Evolutionary conservation across 2,329 filamentous ascomycete genomes (phyloP), one percentile per base, ranked within the genome.

Genomic region (Aspergillus ruber): DNA sequence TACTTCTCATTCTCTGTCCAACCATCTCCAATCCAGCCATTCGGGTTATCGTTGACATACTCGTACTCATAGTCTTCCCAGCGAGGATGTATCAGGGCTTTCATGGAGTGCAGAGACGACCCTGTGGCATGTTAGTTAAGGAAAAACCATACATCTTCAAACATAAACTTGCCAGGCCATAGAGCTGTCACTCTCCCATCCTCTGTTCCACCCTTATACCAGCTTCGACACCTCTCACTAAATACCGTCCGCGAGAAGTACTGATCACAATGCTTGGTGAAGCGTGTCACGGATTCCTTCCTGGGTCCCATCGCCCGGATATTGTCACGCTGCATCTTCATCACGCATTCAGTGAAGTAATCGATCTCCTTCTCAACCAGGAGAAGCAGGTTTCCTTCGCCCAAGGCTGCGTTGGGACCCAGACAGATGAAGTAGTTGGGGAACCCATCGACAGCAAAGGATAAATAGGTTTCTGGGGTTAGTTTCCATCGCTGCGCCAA

Each of bases 51-150:
- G 29, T 63, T 59, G n/a, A 63, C 48, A 49, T 71, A 70, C 36
- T 62, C 56, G 46, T 70, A 68, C 25, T 63, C 56, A 45, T 59
- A 70, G 49, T 70, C 67, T 43, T 71, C 68, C 67, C 66, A 70
- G 8, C 66, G 57, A 4, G 67, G 66, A 33, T 65, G 54, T 4
- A 56, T 51, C 12, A 70, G 53, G 3, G 57, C 59, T 45, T 68
- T 62, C 51, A 67, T 61, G 7, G 67, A 60, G 50, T 71, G 67
- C 20, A 70, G 56, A 2, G 66, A 66, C 1, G 63, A 67, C 2
- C 64, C 63, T 67, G 39, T 10, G 10, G 46, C 23, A 55, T 33
- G 29, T 47, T 23, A 50, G 45, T 12, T 39, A 21, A 13, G 3
- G 23, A 45, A 50, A 35, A 45, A 36, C 36, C 38, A 40, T 13